Conservation (phyloP, 1,139 yeast genomes). For the Kodamaea suecica region DNA sequence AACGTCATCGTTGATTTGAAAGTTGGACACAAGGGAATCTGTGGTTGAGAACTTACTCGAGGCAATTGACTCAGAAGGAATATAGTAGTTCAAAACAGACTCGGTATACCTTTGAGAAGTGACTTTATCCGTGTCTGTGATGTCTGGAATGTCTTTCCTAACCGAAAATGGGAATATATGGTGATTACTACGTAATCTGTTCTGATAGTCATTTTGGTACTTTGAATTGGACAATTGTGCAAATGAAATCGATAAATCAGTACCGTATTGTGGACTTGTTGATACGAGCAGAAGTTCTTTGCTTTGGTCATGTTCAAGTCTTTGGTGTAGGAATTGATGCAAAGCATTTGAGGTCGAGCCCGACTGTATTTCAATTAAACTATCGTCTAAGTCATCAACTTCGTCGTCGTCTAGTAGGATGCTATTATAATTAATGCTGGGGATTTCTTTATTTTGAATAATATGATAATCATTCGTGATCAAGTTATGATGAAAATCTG, state of each 20-base stretch:
- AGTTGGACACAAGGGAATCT: constrained; percentile 15
- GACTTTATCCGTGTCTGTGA: neutral
- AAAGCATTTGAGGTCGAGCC: constrained; percentile 2
- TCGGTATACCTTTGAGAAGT: constrained; percentile 2
- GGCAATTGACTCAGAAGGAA: constrained; percentile 5
- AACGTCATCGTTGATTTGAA: constrained; percentile 12
- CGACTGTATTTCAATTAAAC: constrained; percentile 4
- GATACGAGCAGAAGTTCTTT: neutral
- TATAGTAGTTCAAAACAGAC: constrained; percentile 10
- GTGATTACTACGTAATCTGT: neutral
- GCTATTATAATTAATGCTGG: constrained; percentile 11
- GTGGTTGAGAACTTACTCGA: constrained; percentile 4
- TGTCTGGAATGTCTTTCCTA: neutral
- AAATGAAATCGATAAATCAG: constrained; percentile 12
- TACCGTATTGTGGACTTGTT: constrained; percentile 13
- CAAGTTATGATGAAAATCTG: constrained; percentile 1
- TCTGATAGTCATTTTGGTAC: constrained; percentile 13
- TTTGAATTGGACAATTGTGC: constrained; percentile 11
- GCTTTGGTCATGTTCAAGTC: constrained; percentile 5
- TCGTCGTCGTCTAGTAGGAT: constrained; percentile 11
- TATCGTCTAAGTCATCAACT: neutral
- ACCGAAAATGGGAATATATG: neutral
- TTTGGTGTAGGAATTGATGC: constrained; percentile 5
- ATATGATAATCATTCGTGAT: constrained; percentile 16
- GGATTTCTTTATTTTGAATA: constrained; percentile 4